Evolutionary conservation across 164 flowering plant genomes (phyloP), one percentile per base, ranked within the genome.

Genomic region (Magnolia kwangsiensis): DNA sequence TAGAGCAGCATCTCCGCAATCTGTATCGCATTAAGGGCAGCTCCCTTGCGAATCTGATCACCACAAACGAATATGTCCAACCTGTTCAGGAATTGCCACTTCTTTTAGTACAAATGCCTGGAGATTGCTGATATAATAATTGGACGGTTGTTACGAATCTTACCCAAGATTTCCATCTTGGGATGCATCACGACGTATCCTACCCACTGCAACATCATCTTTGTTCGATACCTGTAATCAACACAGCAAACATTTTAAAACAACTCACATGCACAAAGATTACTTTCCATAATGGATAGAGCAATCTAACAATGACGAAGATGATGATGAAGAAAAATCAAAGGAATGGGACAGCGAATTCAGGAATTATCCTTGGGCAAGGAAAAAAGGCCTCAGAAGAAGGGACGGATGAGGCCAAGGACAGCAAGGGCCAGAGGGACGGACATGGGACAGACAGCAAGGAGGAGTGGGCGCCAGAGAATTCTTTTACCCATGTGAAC

Each of bases 41-140:
- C 99, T 79, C 98, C 97, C 80, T 96, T 96, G 79, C 99, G 96
- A 73, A 96, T 87, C 85, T 96, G 99, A 84, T 96, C 99, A 19
- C 98, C 98, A 70, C 99, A 92, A 29, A 94, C 94, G 87, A 93
- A 93, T 72, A 96, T 90, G 79, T 96, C 98, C 94, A 96, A 83
- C 89, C 99, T 96, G 88, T 78, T 72, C 4, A 16, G 7, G 49
- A 70, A 16, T 49, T n/a, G 2, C n/a, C 58, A 55, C 16, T 55
- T 55, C 19, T 21, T 65, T 67, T 31, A 67, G 71, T 67, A 37
- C 19, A 67, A 80, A 19, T 18, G 24, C 5, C 4, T 64, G 23
- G 8, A 64, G 67, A 64, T 64, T 19, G 4, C 8, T 64, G 67
- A 19, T 5, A 55, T 55, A 55, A 16, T 10, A 7, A 55, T 55